Conservation (phyloP, 345 rosid genomes). For the Corymbia maculata region DNA sequence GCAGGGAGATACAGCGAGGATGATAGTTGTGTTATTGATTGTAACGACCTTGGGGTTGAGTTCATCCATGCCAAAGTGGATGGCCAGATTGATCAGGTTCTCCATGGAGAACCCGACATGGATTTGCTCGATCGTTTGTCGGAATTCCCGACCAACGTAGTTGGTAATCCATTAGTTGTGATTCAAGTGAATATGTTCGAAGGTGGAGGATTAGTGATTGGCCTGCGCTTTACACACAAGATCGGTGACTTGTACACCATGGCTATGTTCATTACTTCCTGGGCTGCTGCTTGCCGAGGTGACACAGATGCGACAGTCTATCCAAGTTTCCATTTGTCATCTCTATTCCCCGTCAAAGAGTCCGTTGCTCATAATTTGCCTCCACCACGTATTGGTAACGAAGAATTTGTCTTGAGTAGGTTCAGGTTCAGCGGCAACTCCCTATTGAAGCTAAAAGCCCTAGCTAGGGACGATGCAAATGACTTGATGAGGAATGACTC, state of each 20-base stretch:
- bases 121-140: not conserved
- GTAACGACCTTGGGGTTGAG: not conserved
- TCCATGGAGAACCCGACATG: not conserved
- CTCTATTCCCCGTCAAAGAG: no score
- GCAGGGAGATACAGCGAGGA: not conserved
- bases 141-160: not conserved
- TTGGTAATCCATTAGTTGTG: not conserved
- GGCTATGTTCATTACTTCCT: not conserved
- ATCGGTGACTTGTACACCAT: not conserved
- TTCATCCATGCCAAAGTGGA: not conserved
- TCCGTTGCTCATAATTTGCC: no score
- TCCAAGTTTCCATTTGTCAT: no score
- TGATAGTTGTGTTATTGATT: not conserved
- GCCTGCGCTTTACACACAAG: not conserved
- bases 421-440: no score
- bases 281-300: not conserved
- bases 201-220: not conserved
- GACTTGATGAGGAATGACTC: no score
- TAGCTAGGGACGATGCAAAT: no score
- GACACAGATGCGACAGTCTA: no score
- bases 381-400: no score
- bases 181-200: not conserved
- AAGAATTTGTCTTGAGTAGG: no score
- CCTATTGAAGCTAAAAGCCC: no score
- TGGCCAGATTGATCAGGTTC: not conserved